Conservation (phyloP, 345 rosid species). For the Cardamine occulta region DNA sequence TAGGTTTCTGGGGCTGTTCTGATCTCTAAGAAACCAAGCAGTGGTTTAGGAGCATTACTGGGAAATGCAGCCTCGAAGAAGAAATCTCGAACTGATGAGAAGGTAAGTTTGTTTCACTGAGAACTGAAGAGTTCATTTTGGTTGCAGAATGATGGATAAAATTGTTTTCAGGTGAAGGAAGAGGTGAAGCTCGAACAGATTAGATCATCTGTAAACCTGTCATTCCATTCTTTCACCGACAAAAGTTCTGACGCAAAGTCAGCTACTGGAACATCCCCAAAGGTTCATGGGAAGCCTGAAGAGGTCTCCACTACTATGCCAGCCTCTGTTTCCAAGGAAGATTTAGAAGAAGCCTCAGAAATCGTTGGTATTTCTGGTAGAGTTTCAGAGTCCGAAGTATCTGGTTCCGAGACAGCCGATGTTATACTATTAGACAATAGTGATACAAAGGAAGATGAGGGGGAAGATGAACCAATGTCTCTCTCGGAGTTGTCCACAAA, state of each 20-base stretch:
- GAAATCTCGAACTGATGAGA: slow-evolving; percentile 51
- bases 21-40: slow-evolving; percentile 66
- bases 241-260: slow-evolving; percentile 22
- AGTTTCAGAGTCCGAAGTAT: slow-evolving; percentile 23
- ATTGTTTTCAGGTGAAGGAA: slow-evolving; percentile 57
- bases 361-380: slow-evolving; percentile 28
- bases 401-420: slow-evolving; percentile 29
- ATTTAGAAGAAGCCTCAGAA: slow-evolving; percentile 29
- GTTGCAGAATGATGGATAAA: slow-evolving; percentile 16
- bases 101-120: slow-evolving; percentile 46
- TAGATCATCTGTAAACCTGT: slow-evolving; percentile 39
- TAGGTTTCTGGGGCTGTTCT: slow-evolving; percentile 64
- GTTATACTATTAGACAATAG: slow-evolving; percentile 36
- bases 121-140: neutral
- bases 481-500: slow-evolving; percentile 45
- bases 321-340: slow-evolving; percentile 43
- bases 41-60: slow-evolving; percentile 76
- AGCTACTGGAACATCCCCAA: slow-evolving; percentile 24
- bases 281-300: slow-evolving; percentile 25
- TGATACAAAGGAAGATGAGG: slow-evolving; percentile 41
- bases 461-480: slow-evolving; percentile 52
- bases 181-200: slow-evolving; percentile 51
- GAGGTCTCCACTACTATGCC: slow-evolving; percentile 28
- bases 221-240: slow-evolving; percentile 38
- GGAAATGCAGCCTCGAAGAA: slow-evolving; percentile 54